Percentiles rank a stretch among this genome's conserved stretches.
Conservation (phyloP, 768 basidiomycete genomes). For the Rhizopogon rudus region DNA sequence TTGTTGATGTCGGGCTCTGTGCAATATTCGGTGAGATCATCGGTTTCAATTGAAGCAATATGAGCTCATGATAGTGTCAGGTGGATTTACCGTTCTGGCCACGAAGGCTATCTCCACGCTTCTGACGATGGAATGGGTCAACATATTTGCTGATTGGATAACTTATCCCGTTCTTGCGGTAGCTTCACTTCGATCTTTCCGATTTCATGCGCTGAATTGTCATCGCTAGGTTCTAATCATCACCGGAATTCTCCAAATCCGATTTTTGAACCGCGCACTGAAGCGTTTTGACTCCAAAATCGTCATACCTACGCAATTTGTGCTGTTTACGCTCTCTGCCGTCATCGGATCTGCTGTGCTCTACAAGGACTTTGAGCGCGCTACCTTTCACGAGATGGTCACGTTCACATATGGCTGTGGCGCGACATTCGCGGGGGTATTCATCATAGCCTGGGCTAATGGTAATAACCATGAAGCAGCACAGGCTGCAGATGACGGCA, state of each 20-base stretch:
- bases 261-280: conserved; percentile 79
- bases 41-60: not conserved
- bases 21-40: conserved; percentile 65
- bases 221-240: conserved; percentile 51
- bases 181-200: conserved; percentile 14
- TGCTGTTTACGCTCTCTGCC: conserved; percentile 89
- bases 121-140: conserved; percentile 70
- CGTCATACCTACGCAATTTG: conserved; percentile 94
- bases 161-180: conserved; percentile 79
- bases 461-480: conserved; percentile 21
- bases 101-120: conserved; percentile 92
- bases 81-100: conserved; percentile 91
- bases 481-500: conserved; percentile 23
- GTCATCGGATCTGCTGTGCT: conserved; percentile 91
- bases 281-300: conserved; percentile 94
- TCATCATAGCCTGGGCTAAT: conserved; percentile 70
- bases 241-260: conserved; percentile 81
- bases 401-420: conserved; percentile 85
- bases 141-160: conserved; percentile 75
- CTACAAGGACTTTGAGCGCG: conserved; percentile 87
- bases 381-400: conserved; percentile 75
- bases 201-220: conserved; percentile 7
- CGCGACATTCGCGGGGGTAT: conserved; percentile 88
- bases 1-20: conserved; percentile 85
- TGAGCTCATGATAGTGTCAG: conserved; percentile 29